A percentile compares a stretch with the other conserved stretches of the same genome.
Conservation (phyloP, 768 basidiomycete genomes). For the Boletus sp. region DNA sequence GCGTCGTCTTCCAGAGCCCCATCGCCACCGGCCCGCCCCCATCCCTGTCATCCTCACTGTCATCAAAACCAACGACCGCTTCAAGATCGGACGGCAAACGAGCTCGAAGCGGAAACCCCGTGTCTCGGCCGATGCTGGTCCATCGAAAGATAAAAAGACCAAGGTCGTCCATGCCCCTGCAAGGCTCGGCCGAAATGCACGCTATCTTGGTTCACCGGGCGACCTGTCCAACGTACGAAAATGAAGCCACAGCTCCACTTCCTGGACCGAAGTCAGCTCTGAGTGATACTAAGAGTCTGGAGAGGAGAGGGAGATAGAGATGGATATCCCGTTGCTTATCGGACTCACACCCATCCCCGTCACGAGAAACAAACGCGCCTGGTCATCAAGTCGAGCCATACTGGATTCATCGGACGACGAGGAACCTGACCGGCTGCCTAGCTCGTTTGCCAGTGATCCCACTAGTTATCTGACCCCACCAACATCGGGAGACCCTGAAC, state of each 20-base stretch:
- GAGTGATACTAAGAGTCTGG: constrained; percentile 24
- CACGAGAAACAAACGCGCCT: constrained; percentile 36
- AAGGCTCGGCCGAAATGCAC: constrained; percentile 14
- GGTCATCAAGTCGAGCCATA: constrained; percentile 57
- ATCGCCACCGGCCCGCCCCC: background rate
- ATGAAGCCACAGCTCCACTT: constrained; percentile 27
- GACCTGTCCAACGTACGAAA: constrained; percentile 34
- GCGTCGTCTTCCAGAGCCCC: constrained; percentile 11
- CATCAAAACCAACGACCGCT: constrained; percentile 6
- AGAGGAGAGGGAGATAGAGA: constrained; percentile 23
- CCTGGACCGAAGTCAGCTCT: constrained; percentile 36
- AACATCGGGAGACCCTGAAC: constrained; percentile 12
- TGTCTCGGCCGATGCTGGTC: constrained; percentile 15
- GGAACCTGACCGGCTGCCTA: constrained; percentile 19
- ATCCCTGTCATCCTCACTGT: constrained; percentile 6
- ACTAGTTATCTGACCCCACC: background rate
- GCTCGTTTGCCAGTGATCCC: background rate
- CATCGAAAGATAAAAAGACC: constrained; percentile 28
- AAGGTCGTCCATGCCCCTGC: constrained; percentile 27
- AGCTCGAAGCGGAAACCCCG: constrained; percentile 47
- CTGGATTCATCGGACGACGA: constrained; percentile 50
- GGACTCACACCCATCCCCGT: constrained; percentile 11
- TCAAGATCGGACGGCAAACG: no score
- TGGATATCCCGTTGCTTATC: constrained; percentile 15
- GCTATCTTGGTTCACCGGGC: constrained; percentile 33